phyloP scores from a whole-genome alignment of 768 basidiomycete species.

The Mycena capillaripes region DNA sequence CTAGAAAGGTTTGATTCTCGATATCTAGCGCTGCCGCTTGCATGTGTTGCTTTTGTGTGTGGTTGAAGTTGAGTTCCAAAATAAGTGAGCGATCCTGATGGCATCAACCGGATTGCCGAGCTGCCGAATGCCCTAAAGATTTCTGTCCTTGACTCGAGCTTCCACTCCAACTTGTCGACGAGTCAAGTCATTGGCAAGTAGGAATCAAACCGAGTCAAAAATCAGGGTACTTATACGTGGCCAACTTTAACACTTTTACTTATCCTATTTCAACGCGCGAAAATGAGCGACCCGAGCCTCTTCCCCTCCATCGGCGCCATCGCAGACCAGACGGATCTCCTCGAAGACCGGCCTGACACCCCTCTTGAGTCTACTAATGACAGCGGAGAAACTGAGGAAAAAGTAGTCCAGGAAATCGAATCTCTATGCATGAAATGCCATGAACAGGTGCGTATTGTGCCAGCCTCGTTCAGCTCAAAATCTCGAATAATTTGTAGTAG shows the following conservation, averaged over 20 bases:
- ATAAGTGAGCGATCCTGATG: neutral
- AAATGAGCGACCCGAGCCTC: slow-evolving; percentile 45
- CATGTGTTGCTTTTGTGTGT: too few relatives aligned
- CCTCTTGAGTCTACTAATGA: slow-evolving; percentile 54
- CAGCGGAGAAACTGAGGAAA: slow-evolving; percentile 75
- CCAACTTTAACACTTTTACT: neutral
- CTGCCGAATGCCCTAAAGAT: neutral
- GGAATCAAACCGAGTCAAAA: neutral
- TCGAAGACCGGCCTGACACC: slow-evolving; percentile 50
- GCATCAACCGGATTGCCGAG: neutral
- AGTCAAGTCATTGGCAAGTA: neutral
- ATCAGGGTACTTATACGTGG: neutral
- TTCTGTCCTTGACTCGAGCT: neutral
- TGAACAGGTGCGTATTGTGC: slow-evolving; percentile 76
- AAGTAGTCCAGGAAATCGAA: slow-evolving; percentile 85
- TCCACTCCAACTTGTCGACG: neutral
- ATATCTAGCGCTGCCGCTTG: too few relatives aligned
- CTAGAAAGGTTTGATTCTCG: too few relatives aligned
- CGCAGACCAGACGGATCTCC: slow-evolving; percentile 60
- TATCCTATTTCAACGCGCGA: neutral
- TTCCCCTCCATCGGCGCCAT: slow-evolving; percentile 71
- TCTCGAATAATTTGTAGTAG: slow-evolving; percentile 59
- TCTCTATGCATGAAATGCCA: slow-evolving; percentile 95
- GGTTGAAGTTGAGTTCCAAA: too few relatives aligned
- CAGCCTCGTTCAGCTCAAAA: slow-evolving; percentile 1